Percentiles rank a stretch among this genome's conserved stretches.
phyloP scores from a whole-genome alignment of 495 filamentous ascomycete species.

The Penicillium bovifimosum region DNA sequence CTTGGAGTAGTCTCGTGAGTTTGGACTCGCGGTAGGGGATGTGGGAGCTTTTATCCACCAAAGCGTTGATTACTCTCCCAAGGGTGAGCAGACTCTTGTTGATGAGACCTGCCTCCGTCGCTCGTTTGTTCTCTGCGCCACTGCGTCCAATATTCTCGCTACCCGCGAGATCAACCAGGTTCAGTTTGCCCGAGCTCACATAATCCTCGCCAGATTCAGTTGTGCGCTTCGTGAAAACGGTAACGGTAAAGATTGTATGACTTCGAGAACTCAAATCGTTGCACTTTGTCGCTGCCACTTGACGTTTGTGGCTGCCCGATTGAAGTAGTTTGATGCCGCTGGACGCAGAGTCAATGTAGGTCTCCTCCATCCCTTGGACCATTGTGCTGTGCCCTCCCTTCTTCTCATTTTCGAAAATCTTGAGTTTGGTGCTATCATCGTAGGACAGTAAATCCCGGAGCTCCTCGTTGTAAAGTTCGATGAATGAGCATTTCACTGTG shows the following conservation, averaged over 20 bases:
- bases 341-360: conserved; percentile 75
- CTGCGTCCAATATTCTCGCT: conserved; percentile 97
- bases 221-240: conserved; percentile 74
- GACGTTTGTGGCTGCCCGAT: conserved; percentile 82
- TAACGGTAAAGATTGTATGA: conserved; percentile 95
- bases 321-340: conserved; percentile 87
- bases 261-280: conserved; percentile 95
- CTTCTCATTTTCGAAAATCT: conserved; percentile 90
- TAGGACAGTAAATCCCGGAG: conserved; percentile 77
- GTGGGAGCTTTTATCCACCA: conserved; percentile 85
- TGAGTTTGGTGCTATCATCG: conserved; percentile 80
- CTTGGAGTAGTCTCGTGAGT: conserved; percentile 88
- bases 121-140: conserved; percentile 95
- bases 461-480: conserved; percentile 97
- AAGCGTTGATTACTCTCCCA: conserved; percentile 93
- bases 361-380: conserved; percentile 97
- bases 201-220: conserved; percentile 84
- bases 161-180: conserved; percentile 91
- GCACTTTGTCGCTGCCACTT: conserved; percentile 96
- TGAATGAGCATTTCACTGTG: conserved; percentile 95
- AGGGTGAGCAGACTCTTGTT: conserved; percentile 96
- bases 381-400: conserved; percentile 73
- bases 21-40: conserved; percentile 98
- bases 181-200: conserved; percentile 89
- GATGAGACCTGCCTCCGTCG: conserved; percentile 90